These are phyloP conservation scores for Neonectria hederae DNA, from an alignment of 2,329 filamentous ascomycete genomes.

Conservation along the genomic window DNA sequence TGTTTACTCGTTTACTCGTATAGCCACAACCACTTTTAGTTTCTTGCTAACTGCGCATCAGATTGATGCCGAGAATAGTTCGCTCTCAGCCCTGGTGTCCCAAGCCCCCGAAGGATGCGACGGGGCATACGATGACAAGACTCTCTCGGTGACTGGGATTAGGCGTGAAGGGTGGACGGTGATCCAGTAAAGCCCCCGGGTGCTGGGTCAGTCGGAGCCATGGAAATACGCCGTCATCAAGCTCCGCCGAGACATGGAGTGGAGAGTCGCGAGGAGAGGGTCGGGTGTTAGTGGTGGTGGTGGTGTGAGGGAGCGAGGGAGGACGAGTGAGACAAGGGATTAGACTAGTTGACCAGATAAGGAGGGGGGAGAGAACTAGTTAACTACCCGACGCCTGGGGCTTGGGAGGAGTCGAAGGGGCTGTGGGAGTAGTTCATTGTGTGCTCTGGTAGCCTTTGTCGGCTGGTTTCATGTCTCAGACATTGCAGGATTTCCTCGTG, in stretches of 20 bases:
- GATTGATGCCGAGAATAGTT: neutral
- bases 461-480: conserved; percentile 32
- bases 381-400: conserved; percentile 17
- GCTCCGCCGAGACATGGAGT: conserved; percentile 12
- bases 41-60: neutral
- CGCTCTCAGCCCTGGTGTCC: neutral
- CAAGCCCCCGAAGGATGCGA: neutral
- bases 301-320: too few species aligned
- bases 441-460: neutral
- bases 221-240: conserved; percentile 13
- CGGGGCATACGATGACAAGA: too few species aligned
- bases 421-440: neutral
- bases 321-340: neutral
- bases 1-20: too few species aligned
- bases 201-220: conserved; percentile 11
- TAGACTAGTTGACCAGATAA: too few species aligned
- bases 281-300: neutral
- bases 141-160: conserved; percentile 10
- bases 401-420: conserved; percentile 6
- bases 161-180: neutral
- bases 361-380: too few species aligned
- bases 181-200: conserved; percentile 3
- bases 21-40: too few species aligned
- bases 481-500: conserved; percentile 14
- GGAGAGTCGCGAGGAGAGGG: neutral